Conservation (phyloP, 2,329 filamentous ascomycete genomes). For the Hymenoscyphus fraxineus region DNA sequence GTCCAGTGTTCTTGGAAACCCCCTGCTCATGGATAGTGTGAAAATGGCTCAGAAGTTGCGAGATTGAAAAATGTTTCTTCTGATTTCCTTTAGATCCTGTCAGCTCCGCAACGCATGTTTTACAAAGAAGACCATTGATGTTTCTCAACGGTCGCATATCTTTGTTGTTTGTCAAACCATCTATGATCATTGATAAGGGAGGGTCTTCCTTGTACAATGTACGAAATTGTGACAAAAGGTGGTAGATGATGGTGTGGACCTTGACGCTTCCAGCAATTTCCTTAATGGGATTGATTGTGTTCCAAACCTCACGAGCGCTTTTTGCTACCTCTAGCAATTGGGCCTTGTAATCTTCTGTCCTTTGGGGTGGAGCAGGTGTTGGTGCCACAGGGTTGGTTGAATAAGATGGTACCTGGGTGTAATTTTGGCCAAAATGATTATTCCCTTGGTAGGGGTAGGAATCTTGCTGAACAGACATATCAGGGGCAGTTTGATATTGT, state of each 20-base stretch:
- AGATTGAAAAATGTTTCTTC: slow-evolving; percentile 49
- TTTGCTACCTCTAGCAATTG: slow-evolving; percentile 52
- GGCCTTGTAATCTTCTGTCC: slow-evolving; percentile 43
- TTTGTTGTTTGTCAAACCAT: slow-evolving; percentile 52
- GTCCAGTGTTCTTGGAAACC: slow-evolving; percentile 27
- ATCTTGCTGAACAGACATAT: slow-evolving; percentile 20
- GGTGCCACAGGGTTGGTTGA: slow-evolving; percentile 26
- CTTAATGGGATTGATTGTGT: slow-evolving; percentile 53
- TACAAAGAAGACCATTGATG: slow-evolving; percentile 53
- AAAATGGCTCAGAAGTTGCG: slow-evolving; percentile 58
- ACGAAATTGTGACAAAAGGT: slow-evolving; percentile 55
- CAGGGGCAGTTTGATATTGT: slow-evolving; percentile 23
- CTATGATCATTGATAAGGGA: slow-evolving; percentile 55
- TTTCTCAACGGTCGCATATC: slow-evolving; percentile 55
- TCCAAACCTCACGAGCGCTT: slow-evolving; percentile 61
- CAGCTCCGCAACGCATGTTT: slow-evolving; percentile 44
- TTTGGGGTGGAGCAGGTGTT: slow-evolving; percentile 23
- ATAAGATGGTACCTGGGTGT: slow-evolving; percentile 28
- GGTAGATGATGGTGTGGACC: slow-evolving; percentile 60
- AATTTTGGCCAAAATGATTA: slow-evolving; percentile 23
- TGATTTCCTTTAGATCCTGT: slow-evolving; percentile 29
- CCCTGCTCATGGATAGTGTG: slow-evolving; percentile 38
- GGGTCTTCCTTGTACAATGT: slow-evolving; percentile 54
- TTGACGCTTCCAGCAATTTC: slow-evolving; percentile 60
- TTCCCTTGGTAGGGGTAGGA: slow-evolving; percentile 20